Evolutionary conservation across 495 filamentous ascomycete species (phyloP), one percentile per base, ranked within the genome.

Genomic region (Chaetomium cochliodes): DNA sequence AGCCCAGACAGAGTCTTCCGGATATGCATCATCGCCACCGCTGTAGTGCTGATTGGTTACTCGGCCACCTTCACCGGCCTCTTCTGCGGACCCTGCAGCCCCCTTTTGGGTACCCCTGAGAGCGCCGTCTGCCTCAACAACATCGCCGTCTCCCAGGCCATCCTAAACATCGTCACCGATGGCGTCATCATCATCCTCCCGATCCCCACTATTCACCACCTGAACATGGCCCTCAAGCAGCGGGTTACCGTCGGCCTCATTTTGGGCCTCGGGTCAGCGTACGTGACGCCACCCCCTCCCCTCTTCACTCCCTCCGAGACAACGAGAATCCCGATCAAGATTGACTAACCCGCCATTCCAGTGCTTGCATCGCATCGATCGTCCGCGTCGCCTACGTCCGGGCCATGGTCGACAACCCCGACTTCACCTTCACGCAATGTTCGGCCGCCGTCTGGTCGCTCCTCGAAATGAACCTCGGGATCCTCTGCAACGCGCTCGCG

Each of bases 121-220:
- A 59, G 39, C 23, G 41, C 56, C 22, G 23, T 46, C 5, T 72
- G 70, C 49, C 63, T 72, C 28, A 61, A 65, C 28, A 66, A 69
- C 46, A 60, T 72, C 30, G 70, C 70, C 15, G 20, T 76, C n/a
- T 65, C 76, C 28, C 72, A 78, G 53, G 73, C 71, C 23, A 69
- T 76, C 3, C 71, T 79, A 39, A 80, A 78, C 64, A 76, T 80
- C 64, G 52, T 70, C 50, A 77, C 76, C 4, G 78, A 80, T 57
- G 37, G 77, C 26, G 69, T 76, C 62, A 65, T 80, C 26, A 77
- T 80, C 56, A 25, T 74, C 15, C 61, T 78, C 30, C 78, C 78
- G 2, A 72, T 80, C 23, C 78, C 78, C 16, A 67, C 71, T 12
- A 67, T 80, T n/a, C 58, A 74, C 65, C 58, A 54, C 33, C 68